Conservation (phyloP, 169 alveolate species). For the Cryptosporidium bovis region DNA sequence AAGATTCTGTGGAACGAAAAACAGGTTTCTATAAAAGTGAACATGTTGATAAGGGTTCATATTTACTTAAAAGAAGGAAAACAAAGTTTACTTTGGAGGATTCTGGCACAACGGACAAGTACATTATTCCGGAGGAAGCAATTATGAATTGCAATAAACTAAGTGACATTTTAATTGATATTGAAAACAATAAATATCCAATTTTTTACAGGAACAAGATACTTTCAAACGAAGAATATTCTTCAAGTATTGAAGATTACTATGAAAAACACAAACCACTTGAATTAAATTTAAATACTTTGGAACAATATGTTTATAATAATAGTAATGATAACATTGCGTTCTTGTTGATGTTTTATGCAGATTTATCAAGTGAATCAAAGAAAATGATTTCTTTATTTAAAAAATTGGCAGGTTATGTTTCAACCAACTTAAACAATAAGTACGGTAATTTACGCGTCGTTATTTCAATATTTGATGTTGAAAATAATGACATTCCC, state of each 20-base stretch:
- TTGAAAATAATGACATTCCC: constrained; percentile 28
- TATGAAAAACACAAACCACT: background rate
- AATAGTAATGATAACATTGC: background rate
- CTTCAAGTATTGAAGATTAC: constrained; percentile 4
- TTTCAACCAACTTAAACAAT: background rate
- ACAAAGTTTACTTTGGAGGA: background rate
- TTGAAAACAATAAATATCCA: constrained; percentile 6
- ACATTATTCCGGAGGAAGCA: constrained; percentile 1
- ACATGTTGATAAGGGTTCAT: constrained; percentile 40
- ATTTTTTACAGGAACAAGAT: constrained; percentile 30
- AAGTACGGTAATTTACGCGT: constrained; percentile 3
- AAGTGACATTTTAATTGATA: background rate
- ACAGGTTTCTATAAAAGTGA: constrained; percentile 23
- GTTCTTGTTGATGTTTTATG: constrained; percentile 5
- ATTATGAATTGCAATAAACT: background rate
- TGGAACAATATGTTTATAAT: background rate
- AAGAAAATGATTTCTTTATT: background rate
- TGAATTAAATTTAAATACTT: constrained; percentile 1
- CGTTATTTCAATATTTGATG: constrained; percentile 11
- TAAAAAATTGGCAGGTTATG: background rate
- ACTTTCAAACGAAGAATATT: background rate
- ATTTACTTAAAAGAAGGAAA: constrained; percentile 21
- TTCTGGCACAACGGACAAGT: constrained; percentile 10
- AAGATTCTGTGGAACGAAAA: background rate
- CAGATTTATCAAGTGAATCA: constrained; percentile 1